Base-by-base conservation (phyloP, 192 early-diverging fungal species). In the Rhizophlyctis rosea region DNA sequence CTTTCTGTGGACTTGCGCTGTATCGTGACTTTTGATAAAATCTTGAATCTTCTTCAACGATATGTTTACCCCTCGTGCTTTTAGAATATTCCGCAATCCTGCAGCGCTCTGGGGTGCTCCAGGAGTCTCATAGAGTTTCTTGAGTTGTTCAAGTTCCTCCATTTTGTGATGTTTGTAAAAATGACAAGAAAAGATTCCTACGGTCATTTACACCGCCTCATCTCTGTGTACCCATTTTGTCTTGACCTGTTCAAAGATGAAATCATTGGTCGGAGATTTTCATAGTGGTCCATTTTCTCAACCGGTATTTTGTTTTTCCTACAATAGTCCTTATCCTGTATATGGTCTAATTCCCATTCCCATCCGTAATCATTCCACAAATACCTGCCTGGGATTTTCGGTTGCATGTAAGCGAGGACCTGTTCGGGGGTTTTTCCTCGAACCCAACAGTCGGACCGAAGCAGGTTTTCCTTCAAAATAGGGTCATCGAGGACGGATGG, bases 131-230 rank as follows among this genome's bases (percentile, higher is more conserved):
- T 29, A 62, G 21, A 62, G 39, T 54, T 28, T 3, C 21, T 21
- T 28, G n/a, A n/a, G n/a, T n/a, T n/a, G n/a, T n/a, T n/a, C n/a
- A n/a, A 62, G 50, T 62, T 62, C 61, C 11, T 52, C 44, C 59
- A 53, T 61, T n/a, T 18, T 58, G 16, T 54, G 21, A 24, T 54
- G 28, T 54, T n/a, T n/a, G n/a, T n/a, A n/a, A n/a, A n/a, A n/a
- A n/a, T n/a, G n/a, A n/a, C n/a, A n/a, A n/a, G n/a, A n/a, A n/a
- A n/a, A n/a, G n/a, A n/a, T n/a, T n/a, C n/a, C n/a, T n/a, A n/a
- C n/a, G n/a, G n/a, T n/a, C n/a, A n/a, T n/a, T n/a, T n/a, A n/a
- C n/a, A n/a, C n/a, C n/a, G n/a, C n/a, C n/a, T n/a, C n/a, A n/a
- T n/a, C n/a, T n/a, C n/a, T n/a, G n/a, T n/a, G n/a, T n/a, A n/a